Evolutionary conservation across 1,139 yeast genomes (phyloP), one percentile per base, ranked within the genome.

Genomic region (Petasospora rhodanensis): DNA sequence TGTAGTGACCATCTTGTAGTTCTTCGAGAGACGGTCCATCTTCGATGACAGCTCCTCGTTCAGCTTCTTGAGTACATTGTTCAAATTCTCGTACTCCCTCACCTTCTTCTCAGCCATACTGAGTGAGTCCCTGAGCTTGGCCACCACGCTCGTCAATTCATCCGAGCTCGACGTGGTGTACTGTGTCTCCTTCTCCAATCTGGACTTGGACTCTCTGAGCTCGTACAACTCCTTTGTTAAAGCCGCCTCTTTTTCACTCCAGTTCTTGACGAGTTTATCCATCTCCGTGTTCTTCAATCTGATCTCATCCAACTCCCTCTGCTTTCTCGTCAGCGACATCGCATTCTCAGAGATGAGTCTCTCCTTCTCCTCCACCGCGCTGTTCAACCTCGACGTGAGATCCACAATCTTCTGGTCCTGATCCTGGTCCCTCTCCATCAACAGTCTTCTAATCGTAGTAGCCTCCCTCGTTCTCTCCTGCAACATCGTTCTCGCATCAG

Each of bases 391-490:
- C 7, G 65, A 66, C 22, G 59, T 66, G 14, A 74, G 51, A 25
- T 73, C 78, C 24, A 59, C 58, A 10, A 73, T 61, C 37, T 73
- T 72, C 6, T 52, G 46, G 26, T 69, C 73, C 33, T 74, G 70
- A 29, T 66, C 69, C 29, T 75, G 79, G 46, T 86, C 91, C 5
- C 75, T 69, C 28, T 85, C 95, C 28, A 75, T 57, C 17, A 86
- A 54, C 24, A 86, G 58, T 41, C 85, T 65, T 44, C 94, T 70
- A 59, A 86, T 72, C 0, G 86, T 77, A 4, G 79, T 66, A 1
- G 87, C 68, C 58, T 91, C 97, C 31, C 89, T 67, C 1, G 81
- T 76, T 42, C 95, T 73, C 46, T 87, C 96, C 49, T 80, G 91
- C 7, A 89, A 60, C 55, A 78, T 67, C 27, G 73, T 70, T 41